A percentile compares a stretch with the other conserved stretches of the same genome.
Evolutionary conservation across 306 rosid genomes (phyloP).

Genomic region (Mucuna pruriens): DNA sequence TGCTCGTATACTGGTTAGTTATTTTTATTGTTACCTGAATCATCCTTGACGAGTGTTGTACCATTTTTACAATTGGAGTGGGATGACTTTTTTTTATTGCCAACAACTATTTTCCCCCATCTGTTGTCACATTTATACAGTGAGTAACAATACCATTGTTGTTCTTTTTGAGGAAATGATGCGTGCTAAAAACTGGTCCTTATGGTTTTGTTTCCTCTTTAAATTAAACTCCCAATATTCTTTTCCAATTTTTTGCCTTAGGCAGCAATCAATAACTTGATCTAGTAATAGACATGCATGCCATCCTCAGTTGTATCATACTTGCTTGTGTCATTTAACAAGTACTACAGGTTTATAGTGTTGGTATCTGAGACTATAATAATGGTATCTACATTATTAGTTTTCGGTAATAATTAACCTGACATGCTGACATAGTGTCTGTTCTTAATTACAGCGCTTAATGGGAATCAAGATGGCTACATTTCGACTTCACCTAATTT

Average conservation of each 20-base stretch:
- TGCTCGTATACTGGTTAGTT: constrained; percentile 77
- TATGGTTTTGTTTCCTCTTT: constrained; percentile 11
- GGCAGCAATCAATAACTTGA: neutral
- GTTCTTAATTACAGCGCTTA: constrained; percentile 64
- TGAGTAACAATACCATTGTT: neutral
- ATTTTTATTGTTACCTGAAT: neutral
- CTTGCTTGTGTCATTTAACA: neutral
- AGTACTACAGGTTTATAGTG: neutral
- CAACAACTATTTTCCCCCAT: neutral
- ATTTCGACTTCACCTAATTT: constrained; percentile 72
- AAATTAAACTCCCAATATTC: neutral
- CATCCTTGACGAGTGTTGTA: neutral
- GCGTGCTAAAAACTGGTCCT: neutral
- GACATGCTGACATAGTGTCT: constrained; percentile 18
- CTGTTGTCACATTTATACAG: neutral
- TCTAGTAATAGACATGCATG: neutral
- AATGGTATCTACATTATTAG: neutral
- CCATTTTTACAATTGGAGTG: neutral
- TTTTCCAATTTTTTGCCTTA: neutral
- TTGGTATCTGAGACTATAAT: neutral
- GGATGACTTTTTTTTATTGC: neutral
- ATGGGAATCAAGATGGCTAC: constrained; percentile 82
- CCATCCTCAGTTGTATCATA: neutral
- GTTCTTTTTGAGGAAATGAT: neutral
- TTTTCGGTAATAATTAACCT: neutral